Evolutionary conservation across 169 alveolate species (phyloP).

Genomic region (Plasmodium fragile): DNA sequence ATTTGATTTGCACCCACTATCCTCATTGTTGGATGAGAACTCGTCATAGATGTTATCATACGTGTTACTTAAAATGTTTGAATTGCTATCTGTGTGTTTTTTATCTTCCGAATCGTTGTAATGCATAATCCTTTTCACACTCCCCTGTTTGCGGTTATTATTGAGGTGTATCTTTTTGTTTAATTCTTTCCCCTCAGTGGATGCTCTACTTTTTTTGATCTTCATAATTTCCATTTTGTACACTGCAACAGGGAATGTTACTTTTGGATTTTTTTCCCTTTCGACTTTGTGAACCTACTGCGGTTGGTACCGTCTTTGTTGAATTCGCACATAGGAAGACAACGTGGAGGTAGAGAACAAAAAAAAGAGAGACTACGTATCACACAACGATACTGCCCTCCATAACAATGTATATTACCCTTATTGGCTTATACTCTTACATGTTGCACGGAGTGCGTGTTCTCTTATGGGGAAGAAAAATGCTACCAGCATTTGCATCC

Average conservation of each 20-base stretch:
- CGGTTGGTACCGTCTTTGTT: neutral
- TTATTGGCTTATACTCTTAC: neutral
- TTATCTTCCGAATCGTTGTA: slow-evolving; percentile 18
- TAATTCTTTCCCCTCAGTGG: slow-evolving; percentile 7
- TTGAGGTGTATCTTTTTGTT: neutral
- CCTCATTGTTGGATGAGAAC: slow-evolving; percentile 38
- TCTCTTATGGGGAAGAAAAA: neutral
- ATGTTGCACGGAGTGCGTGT: neutral
- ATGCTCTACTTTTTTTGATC: neutral
- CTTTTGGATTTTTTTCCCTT: neutral
- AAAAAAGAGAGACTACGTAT: neutral
- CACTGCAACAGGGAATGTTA: neutral
- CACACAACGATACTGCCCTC: neutral
- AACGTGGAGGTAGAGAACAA: neutral
- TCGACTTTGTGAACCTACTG: neutral
- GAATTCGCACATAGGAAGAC: neutral
- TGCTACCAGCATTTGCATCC: neutral
- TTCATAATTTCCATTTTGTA: slow-evolving; percentile 45
- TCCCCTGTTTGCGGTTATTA: neutral
- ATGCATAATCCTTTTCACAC: neutral
- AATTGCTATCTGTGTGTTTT: slow-evolving; percentile 16
- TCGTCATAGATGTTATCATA: slow-evolving; percentile 64
- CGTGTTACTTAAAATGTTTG: slow-evolving; percentile 45
- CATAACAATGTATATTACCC: neutral
- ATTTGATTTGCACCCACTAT: slow-evolving; percentile 38